Base-by-base conservation (phyloP, 345 rosid species). In the Eucalyptus viminalis region DNA sequence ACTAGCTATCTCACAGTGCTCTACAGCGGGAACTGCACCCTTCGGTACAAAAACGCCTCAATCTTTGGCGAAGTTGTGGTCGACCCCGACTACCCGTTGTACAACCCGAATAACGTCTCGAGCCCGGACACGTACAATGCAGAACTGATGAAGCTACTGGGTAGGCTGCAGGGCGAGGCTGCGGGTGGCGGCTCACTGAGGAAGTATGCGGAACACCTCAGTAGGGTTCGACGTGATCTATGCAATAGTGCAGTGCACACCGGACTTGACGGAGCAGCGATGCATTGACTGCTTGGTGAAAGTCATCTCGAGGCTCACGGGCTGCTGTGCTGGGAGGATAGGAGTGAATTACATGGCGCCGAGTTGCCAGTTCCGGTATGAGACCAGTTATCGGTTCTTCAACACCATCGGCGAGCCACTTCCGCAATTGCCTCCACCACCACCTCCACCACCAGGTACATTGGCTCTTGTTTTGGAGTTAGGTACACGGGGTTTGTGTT, bases 121-220 rank as follows among this genome's bases (percentile, higher is more conserved):
- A 67, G 22, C 43, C 80, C 22, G 2, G 80, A 31, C 40, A 67
- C 43, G 2, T 31, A 67, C 22, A 19, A 31, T 1, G 4, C 22
- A 3, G 43, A 0, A 34, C 3, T 31, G 43, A 31, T 0, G 11
- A 31, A 0, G 22, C 22, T 67, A 22, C 40, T 67, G 5, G 5
- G 3, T 5, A 8, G 80, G 0, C 80, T 67, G 11, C 3, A 0
- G 80, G 21, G 22, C 11, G 6, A 67, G 43, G 80, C 40, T 0
- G 40, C 40, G 2, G 76, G 76, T 0, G 40, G 80, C 6, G 4
- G 40, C 12, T 8, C 6, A 15, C 80, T 15, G 40, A 15, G 11
- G 34, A 67, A 67, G 40, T n/a, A 67, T 4, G 80, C 4, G 6
- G 22, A 67, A 1, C 21, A 9, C 34, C 34, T 4, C 80, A 31